Conservation (phyloP, 495 filamentous ascomycete genomes). For the Neurospora sp. region DNA sequence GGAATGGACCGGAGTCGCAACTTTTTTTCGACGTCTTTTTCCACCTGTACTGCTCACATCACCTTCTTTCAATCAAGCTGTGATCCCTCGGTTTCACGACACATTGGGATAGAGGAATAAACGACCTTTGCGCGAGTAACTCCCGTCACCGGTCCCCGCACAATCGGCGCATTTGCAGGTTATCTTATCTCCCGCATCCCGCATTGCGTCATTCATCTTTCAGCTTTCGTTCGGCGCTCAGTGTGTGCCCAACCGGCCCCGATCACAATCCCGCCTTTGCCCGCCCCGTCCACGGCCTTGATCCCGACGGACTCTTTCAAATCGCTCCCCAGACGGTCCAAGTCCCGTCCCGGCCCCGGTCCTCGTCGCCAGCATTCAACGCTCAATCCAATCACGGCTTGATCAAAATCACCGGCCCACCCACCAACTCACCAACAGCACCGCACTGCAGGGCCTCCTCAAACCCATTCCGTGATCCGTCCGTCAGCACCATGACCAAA, state of each 20-base stretch:
- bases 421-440: too few relatives aligned
- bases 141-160: not conserved
- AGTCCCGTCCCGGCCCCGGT: not conserved
- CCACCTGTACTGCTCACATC: not conserved
- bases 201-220: not conserved
- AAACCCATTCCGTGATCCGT: too few relatives aligned
- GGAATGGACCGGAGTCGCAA: not conserved
- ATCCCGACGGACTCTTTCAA: not conserved
- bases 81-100: not conserved
- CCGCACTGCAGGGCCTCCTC: too few relatives aligned
- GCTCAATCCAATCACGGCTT: not conserved
- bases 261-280: not conserved
- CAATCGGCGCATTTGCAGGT: not conserved
- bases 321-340: not conserved
- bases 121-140: not conserved
- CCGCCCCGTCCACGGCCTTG: too few relatives aligned
- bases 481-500: too few relatives aligned
- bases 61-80: not conserved
- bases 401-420: not conserved
- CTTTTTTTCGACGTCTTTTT: not conserved
- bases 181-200: not conserved
- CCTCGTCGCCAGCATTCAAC: too few relatives aligned
- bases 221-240: not conserved
- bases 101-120: not conserved
- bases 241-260: not conserved